A percentile compares a stretch with the other conserved stretches of the same genome.
phyloP scores from a whole-genome alignment of 768 basidiomycete genomes.

The Suillus occidentalis region DNA sequence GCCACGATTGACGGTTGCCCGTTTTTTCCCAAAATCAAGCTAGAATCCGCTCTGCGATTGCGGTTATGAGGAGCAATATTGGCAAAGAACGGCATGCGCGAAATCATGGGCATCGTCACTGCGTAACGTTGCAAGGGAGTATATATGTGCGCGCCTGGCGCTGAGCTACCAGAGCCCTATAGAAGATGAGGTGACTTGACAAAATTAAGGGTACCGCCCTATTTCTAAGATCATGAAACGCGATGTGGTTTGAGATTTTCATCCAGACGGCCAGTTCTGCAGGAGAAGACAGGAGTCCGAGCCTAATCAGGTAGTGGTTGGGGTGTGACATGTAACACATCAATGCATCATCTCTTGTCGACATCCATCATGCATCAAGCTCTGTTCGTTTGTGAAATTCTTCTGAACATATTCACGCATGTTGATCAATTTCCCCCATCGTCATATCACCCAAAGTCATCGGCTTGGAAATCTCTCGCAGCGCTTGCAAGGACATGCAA shows the following conservation, averaged over 20 bases:
- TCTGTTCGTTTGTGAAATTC: not conserved
- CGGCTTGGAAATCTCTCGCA: not conserved
- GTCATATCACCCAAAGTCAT: not conserved
- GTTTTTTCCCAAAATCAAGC: not conserved
- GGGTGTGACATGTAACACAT: no score
- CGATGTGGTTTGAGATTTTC: slow-evolving; percentile 3
- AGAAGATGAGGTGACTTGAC: not conserved
- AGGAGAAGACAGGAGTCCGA: no score
- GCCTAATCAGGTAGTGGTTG: no score
- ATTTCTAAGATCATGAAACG: not conserved
- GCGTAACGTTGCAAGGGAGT: not conserved
- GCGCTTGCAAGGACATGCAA: not conserved
- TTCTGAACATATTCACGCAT: not conserved
- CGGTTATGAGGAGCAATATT: not conserved
- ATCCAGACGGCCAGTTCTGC: not conserved
- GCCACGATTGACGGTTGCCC: not conserved
- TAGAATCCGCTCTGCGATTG: not conserved
- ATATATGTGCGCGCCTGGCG: not conserved
- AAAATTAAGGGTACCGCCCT: not conserved
- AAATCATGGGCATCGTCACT: not conserved
- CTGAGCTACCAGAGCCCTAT: not conserved
- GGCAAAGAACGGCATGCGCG: not conserved
- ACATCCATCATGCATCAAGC: not conserved
- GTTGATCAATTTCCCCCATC: not conserved
- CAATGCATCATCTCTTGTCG: no score